These are phyloP conservation scores for Pachyrhizus erosus DNA, from an alignment of 306 rosid genomes.

Conservation along the genomic window DNA sequence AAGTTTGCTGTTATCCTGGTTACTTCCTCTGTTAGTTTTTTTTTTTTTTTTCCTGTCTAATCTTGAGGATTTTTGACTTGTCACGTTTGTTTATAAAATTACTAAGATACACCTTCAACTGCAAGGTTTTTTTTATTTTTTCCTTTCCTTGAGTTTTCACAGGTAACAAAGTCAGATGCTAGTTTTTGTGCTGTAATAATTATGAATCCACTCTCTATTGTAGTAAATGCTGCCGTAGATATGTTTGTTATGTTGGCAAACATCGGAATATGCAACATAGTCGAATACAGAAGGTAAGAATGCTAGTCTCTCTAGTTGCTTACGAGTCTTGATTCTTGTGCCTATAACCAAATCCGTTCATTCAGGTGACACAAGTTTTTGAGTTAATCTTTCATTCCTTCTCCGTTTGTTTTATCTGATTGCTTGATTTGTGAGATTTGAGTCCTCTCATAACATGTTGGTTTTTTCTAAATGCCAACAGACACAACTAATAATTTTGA, in stretches of 20 bases:
- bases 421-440: not conserved
- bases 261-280: not conserved
- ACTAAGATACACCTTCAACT: not conserved
- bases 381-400: not conserved
- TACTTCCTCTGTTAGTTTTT: not conserved
- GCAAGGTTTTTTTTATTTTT: not conserved
- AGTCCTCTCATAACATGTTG: not conserved
- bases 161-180: constrained; percentile 23
- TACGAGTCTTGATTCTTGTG: not conserved
- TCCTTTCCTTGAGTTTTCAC: not conserved
- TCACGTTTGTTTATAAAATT: not conserved
- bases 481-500: constrained; percentile 1
- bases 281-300: not conserved
- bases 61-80: constrained; percentile 28
- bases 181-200: constrained; percentile 30
- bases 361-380: not conserved
- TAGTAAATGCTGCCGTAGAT: not conserved
- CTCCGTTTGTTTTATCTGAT: not conserved
- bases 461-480: constrained; percentile 17
- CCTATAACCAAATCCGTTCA: not conserved
- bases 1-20: not conserved
- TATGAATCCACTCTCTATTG: constrained; percentile 22
- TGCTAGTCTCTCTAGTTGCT: not conserved
- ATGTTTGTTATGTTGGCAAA: not conserved
- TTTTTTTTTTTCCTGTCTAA: not conserved